Evolutionary conservation across 371 early-diverging fungal genomes (phyloP).

Genomic region (Apophysomyces elegans): DNA sequence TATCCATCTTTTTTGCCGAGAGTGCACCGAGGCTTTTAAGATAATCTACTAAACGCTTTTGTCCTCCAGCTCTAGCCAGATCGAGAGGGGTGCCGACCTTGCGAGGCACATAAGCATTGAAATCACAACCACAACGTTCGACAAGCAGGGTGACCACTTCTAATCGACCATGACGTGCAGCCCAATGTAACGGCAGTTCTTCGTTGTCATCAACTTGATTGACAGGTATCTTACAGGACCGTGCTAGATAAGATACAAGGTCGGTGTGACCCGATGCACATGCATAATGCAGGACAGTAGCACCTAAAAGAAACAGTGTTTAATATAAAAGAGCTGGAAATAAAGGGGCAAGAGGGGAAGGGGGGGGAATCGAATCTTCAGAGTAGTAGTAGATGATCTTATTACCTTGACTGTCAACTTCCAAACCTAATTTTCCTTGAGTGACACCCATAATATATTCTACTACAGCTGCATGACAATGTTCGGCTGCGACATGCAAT

Average conservation of each 20-base stretch:
- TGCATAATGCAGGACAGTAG: constrained; percentile 49
- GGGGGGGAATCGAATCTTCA: neutral
- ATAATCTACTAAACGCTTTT: constrained; percentile 44
- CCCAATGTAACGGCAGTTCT: constrained; percentile 49
- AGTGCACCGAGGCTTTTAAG: constrained; percentile 42
- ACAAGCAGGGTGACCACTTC: constrained; percentile 40
- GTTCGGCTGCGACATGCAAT: constrained; percentile 48
- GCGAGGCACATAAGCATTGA: constrained; percentile 38
- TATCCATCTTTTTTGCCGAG: constrained; percentile 48
- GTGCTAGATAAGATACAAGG: constrained; percentile 34
- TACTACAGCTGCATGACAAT: constrained; percentile 40
- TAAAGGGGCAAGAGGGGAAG: neutral
- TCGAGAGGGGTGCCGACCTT: constrained; percentile 43
- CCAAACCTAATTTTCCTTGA: constrained; percentile 28
- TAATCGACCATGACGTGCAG: constrained; percentile 33
- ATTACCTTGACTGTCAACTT: constrained; percentile 41
- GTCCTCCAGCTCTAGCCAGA: constrained; percentile 42
- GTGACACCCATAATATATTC: constrained; percentile 43
- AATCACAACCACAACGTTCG: constrained; percentile 37
- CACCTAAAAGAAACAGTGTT: constrained; percentile 27
- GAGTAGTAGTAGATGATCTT: no score
- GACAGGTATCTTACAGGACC: constrained; percentile 34
- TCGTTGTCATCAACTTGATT: constrained; percentile 27
- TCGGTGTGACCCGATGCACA: constrained; percentile 44
- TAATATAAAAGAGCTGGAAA: neutral